phyloP scores from a whole-genome alignment of 1,139 yeast genomes.

The Scheffersomyces titani region DNA sequence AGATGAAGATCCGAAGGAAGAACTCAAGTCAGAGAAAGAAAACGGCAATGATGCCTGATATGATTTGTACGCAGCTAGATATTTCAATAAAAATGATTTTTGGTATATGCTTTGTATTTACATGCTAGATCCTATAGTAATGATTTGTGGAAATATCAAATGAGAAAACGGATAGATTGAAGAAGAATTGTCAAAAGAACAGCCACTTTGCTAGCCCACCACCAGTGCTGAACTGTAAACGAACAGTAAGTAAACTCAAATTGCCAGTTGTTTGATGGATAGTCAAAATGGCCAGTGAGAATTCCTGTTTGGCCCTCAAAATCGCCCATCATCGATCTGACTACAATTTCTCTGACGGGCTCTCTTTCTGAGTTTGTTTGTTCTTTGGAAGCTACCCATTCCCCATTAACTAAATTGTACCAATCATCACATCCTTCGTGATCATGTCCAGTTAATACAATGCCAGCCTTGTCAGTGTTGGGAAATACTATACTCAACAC shows the following conservation, averaged over 20 bases:
- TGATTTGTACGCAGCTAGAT: background rate
- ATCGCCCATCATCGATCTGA: constrained; percentile 95
- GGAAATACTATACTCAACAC: constrained; percentile 72
- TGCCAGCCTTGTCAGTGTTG: constrained; percentile 62
- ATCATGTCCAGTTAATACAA: constrained; percentile 92
- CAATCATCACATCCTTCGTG: constrained; percentile 88
- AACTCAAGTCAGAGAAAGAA: constrained; percentile 3
- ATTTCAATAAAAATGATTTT: background rate
- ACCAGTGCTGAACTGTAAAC: constrained; percentile 84
- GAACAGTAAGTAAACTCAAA: constrained; percentile 75
- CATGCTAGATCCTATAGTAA: background rate
- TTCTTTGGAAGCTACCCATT: constrained; percentile 61
- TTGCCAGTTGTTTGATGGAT: constrained; percentile 49
- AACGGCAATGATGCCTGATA: background rate
- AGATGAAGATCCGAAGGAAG: constrained; percentile 10
- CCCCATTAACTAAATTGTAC: constrained; percentile 48
- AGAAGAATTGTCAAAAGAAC: constrained; percentile 47
- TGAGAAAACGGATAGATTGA: constrained; percentile 27
- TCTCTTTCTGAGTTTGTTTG: constrained; percentile 23
- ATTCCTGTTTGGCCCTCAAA: constrained; percentile 88
- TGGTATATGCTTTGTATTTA: background rate
- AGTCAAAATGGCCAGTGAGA: constrained; percentile 64
- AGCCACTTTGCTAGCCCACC: constrained; percentile 85
- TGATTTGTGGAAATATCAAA: constrained; percentile 1
- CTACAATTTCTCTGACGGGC: constrained; percentile 75